Percentiles rank a stretch among this genome's conserved stretches.
These are phyloP conservation scores for Ophiostoma populinum DNA, from an alignment of 2,329 filamentous ascomycete genomes.

Conservation along the genomic window DNA sequence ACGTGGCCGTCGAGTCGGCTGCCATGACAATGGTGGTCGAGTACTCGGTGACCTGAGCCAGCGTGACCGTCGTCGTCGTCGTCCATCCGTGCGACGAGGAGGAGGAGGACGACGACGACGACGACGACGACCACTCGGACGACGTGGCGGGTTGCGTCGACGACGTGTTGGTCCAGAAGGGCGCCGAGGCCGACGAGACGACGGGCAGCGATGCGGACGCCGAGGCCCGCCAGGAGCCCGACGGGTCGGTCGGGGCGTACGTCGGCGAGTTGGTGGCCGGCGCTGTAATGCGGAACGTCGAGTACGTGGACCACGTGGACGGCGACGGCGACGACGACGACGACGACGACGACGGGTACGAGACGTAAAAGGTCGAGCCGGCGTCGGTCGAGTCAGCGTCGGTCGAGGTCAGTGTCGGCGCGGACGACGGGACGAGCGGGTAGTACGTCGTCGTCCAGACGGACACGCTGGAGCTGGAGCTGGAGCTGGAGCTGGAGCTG, in stretches of 20 bases:
- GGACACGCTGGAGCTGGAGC: too few species aligned
- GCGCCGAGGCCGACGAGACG: neutral
- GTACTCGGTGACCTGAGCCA: neutral
- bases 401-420: neutral
- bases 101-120: too few species aligned
- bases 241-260: neutral
- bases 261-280: neutral
- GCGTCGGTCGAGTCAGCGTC: neutral
- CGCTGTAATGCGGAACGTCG: neutral
- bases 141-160: neutral
- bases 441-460: neutral
- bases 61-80: slow-evolving; percentile 5
- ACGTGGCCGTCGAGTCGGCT: neutral
- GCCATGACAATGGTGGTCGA: neutral
- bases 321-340: neutral
- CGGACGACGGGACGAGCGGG: neutral
- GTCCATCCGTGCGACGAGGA: too few species aligned
- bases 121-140: too few species aligned
- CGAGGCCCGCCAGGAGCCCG: neutral
- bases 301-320: neutral
- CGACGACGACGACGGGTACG: neutral
- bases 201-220: neutral
- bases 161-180: neutral
- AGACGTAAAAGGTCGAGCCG: neutral
- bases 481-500: too few species aligned